A percentile compares a stretch with the other conserved stretches of the same genome.
These are phyloP conservation scores for Triangularia setosa DNA, from an alignment of 2,329 filamentous ascomycete species.

Conservation along the genomic window DNA sequence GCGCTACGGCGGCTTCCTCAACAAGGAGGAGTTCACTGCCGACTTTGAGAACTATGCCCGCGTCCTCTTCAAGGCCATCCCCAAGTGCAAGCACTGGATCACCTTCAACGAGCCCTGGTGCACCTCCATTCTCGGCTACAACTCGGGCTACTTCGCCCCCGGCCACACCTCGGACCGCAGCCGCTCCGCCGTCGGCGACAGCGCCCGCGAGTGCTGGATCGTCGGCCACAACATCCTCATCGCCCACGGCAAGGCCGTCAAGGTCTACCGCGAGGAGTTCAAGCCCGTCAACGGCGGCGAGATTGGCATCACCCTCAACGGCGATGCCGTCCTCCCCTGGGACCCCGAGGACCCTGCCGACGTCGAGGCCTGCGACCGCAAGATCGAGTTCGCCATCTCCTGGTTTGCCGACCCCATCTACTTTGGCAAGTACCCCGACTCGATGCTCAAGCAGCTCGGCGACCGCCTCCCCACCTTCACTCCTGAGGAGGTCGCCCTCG, in stretches of 20 bases:
- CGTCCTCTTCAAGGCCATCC: conserved; percentile 68
- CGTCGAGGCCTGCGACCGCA: conserved; percentile 71
- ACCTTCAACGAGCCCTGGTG: conserved; percentile 92
- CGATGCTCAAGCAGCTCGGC: conserved; percentile 78
- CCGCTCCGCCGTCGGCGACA: conserved; percentile 69
- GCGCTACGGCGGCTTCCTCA: conserved; percentile 76
- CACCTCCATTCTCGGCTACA: conserved; percentile 76
- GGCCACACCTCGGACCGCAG: conserved; percentile 74
- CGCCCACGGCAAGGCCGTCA: conserved; percentile 76
- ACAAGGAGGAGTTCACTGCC: conserved; percentile 75
- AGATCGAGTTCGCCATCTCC: conserved; percentile 80
- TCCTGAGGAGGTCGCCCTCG: conserved; percentile 65
- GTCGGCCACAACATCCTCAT: conserved; percentile 77
- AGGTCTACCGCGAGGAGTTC: conserved; percentile 79
- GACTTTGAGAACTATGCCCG: conserved; percentile 79
- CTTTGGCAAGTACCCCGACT: conserved; percentile 76
- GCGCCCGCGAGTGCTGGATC: conserved; percentile 73
- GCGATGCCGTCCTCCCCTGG: conserved; percentile 79
- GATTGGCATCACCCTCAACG: conserved; percentile 86
- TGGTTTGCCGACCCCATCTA: conserved; percentile 91
- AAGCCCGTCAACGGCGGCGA: conserved; percentile 67
- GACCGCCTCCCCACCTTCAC: conserved; percentile 72
- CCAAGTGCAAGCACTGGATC: conserved; percentile 82
- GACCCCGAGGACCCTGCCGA: conserved; percentile 72
- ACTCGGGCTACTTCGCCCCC: conserved; percentile 72